These are phyloP conservation scores for Scutellaria baicalensis DNA, from an alignment of 257 asterid species.

Conservation along the genomic window DNA sequence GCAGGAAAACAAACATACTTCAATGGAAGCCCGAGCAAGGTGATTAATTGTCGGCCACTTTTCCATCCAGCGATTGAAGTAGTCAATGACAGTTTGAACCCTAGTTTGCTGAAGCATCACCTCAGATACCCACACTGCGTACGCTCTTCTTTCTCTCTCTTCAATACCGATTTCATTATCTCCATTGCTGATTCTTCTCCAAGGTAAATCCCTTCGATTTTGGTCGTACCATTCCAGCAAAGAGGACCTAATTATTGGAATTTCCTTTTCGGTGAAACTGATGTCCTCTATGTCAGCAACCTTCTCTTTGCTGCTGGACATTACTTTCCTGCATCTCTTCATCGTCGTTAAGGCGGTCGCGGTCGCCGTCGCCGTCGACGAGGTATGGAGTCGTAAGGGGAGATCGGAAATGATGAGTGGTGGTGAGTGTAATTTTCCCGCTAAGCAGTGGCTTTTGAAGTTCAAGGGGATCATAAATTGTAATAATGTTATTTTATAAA, in stretches of 20 bases:
- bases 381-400: neutral
- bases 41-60: conserved; percentile 89
- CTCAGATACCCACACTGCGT: conserved; percentile 99
- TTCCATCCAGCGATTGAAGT: conserved; percentile 84
- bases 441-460: conserved; percentile 31
- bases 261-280: conserved; percentile 43
- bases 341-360: conserved; percentile 18
- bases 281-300: conserved; percentile 70
- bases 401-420: conserved; percentile 1
- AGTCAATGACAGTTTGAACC: conserved; percentile 88
- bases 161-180: conserved; percentile 7
- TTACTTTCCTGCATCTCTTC: conserved; percentile 41
- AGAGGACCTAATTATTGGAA: conserved; percentile 58
- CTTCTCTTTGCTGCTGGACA: conserved; percentile 9
- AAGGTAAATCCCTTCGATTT: conserved; percentile 81
- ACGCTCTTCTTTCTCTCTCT: conserved; percentile 55
- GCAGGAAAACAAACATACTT: conserved; percentile 27
- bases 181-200: conserved; percentile 64
- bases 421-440: conserved; percentile 38
- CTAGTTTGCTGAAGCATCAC: conserved; percentile 98
- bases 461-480: neutral
- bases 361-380: conserved; percentile 31
- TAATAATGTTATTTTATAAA: too few species aligned
- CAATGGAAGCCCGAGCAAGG: conserved; percentile 80
- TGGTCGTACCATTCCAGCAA: conserved; percentile 72